Percentiles rank a stretch among this genome's conserved stretches.
Conservation (phyloP, 2,329 filamentous ascomycete genomes). For the Atkinsonella hypoxylon region DNA sequence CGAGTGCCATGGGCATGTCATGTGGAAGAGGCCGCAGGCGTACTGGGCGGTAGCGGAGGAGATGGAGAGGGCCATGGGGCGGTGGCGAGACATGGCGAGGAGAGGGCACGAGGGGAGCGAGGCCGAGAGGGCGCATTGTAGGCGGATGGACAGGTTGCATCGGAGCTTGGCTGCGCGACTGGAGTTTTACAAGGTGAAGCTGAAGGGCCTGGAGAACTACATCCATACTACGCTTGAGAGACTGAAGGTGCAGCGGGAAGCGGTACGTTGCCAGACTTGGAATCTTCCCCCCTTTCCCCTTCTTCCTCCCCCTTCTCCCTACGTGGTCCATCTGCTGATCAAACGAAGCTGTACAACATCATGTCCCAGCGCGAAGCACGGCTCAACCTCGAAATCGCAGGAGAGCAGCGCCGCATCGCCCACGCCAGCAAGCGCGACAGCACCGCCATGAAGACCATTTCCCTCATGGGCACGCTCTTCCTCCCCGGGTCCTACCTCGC, state of each 20-base stretch:
- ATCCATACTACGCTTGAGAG: slow-evolving; percentile 49
- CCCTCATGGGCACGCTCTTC: slow-evolving; percentile 50
- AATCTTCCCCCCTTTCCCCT: too few relatives aligned
- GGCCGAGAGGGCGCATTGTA: slow-evolving; percentile 17
- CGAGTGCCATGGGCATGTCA: slow-evolving; percentile 49
- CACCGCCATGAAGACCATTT: slow-evolving; percentile 54
- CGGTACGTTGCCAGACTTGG: too few relatives aligned
- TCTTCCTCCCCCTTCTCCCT: too few relatives aligned
- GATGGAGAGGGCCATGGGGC: slow-evolving; percentile 35
- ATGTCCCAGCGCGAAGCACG: slow-evolving; percentile 54
- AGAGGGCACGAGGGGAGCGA: slow-evolving; percentile 9
- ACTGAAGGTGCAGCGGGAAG: slow-evolving; percentile 48
- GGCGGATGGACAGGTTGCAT: slow-evolving; percentile 33
- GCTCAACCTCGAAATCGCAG: slow-evolving; percentile 50
- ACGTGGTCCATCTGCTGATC: too few relatives aligned
- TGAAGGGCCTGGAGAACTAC: slow-evolving; percentile 50
- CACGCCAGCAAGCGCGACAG: slow-evolving; percentile 50
- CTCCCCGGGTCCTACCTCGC: slow-evolving; percentile 50
- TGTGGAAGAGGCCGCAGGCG: slow-evolving; percentile 52
- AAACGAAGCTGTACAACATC: slow-evolving; percentile 57
- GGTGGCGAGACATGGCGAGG: slow-evolving; percentile 24
- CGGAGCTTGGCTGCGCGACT: slow-evolving; percentile 39
- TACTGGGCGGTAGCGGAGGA: slow-evolving; percentile 41
- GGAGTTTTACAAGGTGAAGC: slow-evolving; percentile 49
- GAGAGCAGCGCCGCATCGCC: slow-evolving; percentile 45